Evolutionary conservation across 805 yeast genomes (phyloP).

Genomic region (Yamadazyma laniorum): DNA sequence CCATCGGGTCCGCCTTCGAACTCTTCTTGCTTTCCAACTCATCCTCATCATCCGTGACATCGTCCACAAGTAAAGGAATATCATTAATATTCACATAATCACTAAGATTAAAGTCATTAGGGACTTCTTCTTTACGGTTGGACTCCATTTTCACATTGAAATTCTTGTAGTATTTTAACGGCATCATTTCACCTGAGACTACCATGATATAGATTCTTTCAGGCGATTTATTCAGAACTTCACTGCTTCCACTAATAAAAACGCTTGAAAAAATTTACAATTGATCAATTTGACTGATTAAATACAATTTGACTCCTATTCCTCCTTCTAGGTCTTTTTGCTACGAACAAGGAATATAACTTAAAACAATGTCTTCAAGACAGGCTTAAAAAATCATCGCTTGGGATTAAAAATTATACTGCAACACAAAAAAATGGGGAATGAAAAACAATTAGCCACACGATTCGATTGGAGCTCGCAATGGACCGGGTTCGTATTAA

Average conservation of each 20-base stretch:
- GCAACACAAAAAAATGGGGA: background rate
- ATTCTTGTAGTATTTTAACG: constrained; percentile 5
- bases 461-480: too few species aligned
- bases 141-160: constrained; percentile 1
- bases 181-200: constrained; percentile 8
- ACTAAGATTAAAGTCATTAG: constrained; percentile 14
- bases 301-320: too few species aligned
- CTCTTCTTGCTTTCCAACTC: constrained; percentile 9
- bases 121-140: background rate
- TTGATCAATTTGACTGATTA: too few species aligned
- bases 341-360: background rate
- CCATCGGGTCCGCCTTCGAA: background rate
- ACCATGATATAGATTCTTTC: constrained; percentile 3
- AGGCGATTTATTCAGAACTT: constrained; percentile 3
- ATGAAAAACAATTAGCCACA: too few species aligned
- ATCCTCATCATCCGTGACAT: constrained; percentile 13
- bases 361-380: background rate
- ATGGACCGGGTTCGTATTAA: too few species aligned
- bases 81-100: constrained; percentile 19
- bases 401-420: background rate
- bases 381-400: background rate
- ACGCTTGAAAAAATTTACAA: too few species aligned
- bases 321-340: background rate
- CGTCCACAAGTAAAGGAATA: constrained; percentile 14
- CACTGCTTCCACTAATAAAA: constrained; percentile 1